phyloP scores from a whole-genome alignment of 192 early-diverging fungal species.

The Dimargaris cristalligena region DNA sequence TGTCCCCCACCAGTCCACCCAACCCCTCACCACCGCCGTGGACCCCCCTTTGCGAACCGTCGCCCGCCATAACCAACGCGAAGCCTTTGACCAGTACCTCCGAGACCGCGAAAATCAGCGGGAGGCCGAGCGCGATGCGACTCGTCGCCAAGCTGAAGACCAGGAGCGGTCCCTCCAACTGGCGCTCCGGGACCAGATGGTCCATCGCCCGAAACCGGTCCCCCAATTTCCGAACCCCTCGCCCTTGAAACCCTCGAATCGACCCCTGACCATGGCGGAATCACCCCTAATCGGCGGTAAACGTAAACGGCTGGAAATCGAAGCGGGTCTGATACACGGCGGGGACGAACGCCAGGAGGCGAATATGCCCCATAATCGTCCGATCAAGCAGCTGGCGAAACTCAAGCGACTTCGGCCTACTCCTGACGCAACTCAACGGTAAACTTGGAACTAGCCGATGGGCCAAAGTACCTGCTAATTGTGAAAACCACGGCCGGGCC shows the following conservation, averaged over 20 bases:
- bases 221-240: not conserved
- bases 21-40: not conserved
- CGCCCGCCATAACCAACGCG: not conserved
- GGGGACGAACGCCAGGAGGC: no score
- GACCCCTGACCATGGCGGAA: conserved; percentile 1
- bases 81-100: not conserved
- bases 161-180: not conserved
- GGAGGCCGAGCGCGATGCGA: not conserved
- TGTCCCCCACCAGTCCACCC: conserved; percentile 5
- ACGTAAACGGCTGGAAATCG: not conserved
- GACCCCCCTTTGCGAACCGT: not conserved
- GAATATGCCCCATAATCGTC: no score
- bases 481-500: no score
- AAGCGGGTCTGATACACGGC: no score
- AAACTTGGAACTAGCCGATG: no score
- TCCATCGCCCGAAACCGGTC: conserved; percentile 4
- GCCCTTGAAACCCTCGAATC: conserved; percentile 4
- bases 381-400: no score
- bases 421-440: no score
- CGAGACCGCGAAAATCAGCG: not conserved
- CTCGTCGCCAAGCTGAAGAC: not conserved
- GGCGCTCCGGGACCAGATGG: not conserved
- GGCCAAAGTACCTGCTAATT: no score
- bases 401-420: no score
- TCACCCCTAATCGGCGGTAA: not conserved